Conservation (phyloP, 257 asterid genomes). For the Fraxinus excelsior region DNA sequence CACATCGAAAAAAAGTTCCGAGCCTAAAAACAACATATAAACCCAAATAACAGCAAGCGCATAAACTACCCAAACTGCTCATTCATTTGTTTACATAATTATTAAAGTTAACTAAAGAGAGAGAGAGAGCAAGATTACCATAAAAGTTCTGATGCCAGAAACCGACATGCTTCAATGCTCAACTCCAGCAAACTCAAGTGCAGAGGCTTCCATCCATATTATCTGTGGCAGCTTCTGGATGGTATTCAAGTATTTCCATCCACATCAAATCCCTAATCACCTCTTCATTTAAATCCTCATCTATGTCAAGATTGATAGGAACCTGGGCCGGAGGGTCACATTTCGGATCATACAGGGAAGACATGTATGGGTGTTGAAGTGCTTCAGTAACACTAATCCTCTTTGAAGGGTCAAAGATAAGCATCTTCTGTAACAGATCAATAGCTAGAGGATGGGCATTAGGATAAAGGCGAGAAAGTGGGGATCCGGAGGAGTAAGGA, state of each 20-base stretch:
- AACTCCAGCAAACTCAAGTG: background rate
- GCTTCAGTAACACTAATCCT: conserved; percentile 64
- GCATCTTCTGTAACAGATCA: conserved; percentile 62
- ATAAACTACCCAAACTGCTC: conserved; percentile 31
- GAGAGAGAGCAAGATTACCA: conserved; percentile 6
- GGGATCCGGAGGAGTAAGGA: conserved; percentile 47
- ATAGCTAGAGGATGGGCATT: conserved; percentile 56
- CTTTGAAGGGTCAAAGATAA: conserved; percentile 65
- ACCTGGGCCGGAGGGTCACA: conserved; percentile 54
- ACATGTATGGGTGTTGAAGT: conserved; percentile 60
- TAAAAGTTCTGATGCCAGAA: conserved; percentile 11
- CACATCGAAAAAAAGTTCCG: conserved; percentile 12
- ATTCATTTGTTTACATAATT: conserved; percentile 19
- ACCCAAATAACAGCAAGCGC: conserved; percentile 5
- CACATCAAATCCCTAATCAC: conserved; percentile 60
- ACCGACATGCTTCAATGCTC: background rate
- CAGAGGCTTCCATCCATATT: conserved; percentile 18
- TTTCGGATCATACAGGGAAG: conserved; percentile 50
- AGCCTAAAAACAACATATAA: conserved; percentile 13
- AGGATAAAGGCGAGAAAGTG: conserved; percentile 49
- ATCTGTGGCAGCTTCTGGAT: conserved; percentile 44
- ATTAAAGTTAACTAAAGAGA: conserved; percentile 23
- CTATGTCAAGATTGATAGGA: conserved; percentile 50
- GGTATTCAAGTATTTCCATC: conserved; percentile 59
- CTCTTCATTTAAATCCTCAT: conserved; percentile 56